Base-by-base conservation (phyloP, 352 stramenopile genomes). In the Phytopythium mirpurense region DNA sequence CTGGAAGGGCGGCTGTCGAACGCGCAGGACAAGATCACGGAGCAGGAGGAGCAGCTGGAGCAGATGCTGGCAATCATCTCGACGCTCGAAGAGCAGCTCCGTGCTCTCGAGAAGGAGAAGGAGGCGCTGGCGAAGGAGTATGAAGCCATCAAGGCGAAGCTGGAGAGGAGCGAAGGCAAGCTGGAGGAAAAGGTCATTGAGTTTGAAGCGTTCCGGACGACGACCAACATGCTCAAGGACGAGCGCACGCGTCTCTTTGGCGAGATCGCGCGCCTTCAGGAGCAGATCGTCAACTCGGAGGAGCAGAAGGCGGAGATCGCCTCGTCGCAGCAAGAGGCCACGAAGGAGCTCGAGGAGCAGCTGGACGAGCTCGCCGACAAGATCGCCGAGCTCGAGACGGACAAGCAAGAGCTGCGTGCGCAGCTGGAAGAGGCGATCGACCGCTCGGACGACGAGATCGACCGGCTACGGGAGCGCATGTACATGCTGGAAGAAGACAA, bases 131-230 rank as follows among this genome's bases (percentile, higher is more conserved):
- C 62, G 15, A 65, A 83, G 55, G 68, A 83, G 44, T 67, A 75
- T 24, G 61, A 65, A 27, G 64, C 69, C 32, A 68, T 76, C 21
- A 69, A 74, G 35, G 67, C 60, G 16, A 81, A 84, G 44, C 61
- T 86, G 27, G 66, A 80, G 35, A 67, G 65, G 29, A 75, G 65
- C 10, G 59, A 72, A 37, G 70, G 69, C 14, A 67, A 72, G 38
- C 37, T 89, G n/a, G 72, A 87, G 21, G 76, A 87, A 57, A 81
- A 86, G 31, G 63, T 60, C 18, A 76, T 86, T n/a, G 72, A 83
- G 42, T 78, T 83, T 45, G 72, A 86, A 48, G 66, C 72, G 6
- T 75, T 82, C 52, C 72, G 74, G 31, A 78, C 72, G 16, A 86
- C 72, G 7, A 76, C 72, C 10, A 78, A 75, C 32, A 87, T 78